phyloP scores from a whole-genome alignment of 768 basidiomycete genomes.

The Tylopilus balloui region DNA sequence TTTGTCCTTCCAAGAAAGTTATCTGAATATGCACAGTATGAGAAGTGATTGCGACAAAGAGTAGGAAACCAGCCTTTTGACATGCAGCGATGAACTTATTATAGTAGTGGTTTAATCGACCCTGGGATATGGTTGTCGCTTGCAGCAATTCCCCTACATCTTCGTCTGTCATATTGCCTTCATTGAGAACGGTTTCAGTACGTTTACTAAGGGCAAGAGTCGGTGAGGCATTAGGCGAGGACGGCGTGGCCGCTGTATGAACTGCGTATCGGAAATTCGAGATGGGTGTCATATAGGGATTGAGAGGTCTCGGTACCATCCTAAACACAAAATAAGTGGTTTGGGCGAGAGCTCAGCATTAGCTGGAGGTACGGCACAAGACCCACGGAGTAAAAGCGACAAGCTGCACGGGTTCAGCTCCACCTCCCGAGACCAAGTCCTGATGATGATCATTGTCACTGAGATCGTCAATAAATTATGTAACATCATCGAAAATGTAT shows the following conservation, averaged over 20 bases:
- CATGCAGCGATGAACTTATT: constrained; percentile 9
- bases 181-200: not conserved
- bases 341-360: not conserved
- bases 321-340: constrained; percentile 1
- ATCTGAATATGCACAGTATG: constrained; percentile 6
- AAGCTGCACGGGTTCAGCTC: not conserved
- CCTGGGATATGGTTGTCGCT: constrained; percentile 15
- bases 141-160: constrained; percentile 10
- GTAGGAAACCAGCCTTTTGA: constrained; percentile 7
- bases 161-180: not conserved
- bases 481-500: not conserved
- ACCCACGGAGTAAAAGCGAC: constrained; percentile 21
- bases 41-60: not conserved
- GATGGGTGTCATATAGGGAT: constrained; percentile 26
- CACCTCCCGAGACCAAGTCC: not conserved
- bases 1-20: constrained; percentile 15
- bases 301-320: constrained; percentile 13
- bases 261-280: constrained; percentile 19
- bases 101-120: constrained; percentile 11
- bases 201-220: not conserved
- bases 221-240: constrained; percentile 2
- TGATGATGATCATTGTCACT: not conserved
- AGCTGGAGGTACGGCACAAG: not conserved
- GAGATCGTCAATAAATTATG: not conserved
- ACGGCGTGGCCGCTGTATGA: not conserved